Conservation (phyloP, 192 early-diverging fungal genomes). For the Rhizoclosmatium globosum region DNA sequence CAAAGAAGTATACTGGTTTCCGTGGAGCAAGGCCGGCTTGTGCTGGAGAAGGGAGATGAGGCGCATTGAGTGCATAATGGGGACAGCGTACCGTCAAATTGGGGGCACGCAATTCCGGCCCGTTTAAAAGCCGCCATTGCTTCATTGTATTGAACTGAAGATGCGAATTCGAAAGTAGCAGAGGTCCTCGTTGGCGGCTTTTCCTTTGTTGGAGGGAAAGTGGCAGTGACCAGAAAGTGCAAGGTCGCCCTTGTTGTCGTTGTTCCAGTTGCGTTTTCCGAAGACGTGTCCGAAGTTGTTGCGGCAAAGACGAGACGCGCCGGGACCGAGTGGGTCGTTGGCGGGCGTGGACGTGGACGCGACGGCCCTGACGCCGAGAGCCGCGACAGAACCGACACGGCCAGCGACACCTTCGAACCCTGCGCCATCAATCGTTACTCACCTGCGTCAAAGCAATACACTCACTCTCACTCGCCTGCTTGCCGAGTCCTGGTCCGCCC, state of each 20-base stretch:
- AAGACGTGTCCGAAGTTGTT: background rate
- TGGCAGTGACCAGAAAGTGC: background rate
- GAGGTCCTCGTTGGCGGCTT: background rate
- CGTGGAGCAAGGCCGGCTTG: background rate
- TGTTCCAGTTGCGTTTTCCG: too few species aligned
- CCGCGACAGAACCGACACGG: too few species aligned
- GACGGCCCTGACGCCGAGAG: too few species aligned
- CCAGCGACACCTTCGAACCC: too few species aligned
- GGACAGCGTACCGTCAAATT: background rate
- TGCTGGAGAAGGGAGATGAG: background rate
- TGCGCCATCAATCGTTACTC: too few species aligned
- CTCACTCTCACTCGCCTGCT: too few species aligned
- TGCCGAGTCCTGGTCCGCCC: too few species aligned
- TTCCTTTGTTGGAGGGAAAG: background rate
- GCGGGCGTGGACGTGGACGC: too few species aligned
- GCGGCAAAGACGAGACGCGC: background rate
- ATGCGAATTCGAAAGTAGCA: background rate
- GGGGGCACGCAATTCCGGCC: background rate
- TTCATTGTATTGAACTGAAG: background rate
- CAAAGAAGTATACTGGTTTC: constrained; percentile 56
- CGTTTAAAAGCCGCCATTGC: background rate
- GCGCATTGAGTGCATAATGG: background rate
- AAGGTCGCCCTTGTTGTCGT: too few species aligned
- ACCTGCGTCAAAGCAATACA: too few species aligned
- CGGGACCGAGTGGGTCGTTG: background rate